Percentiles rank a stretch among this genome's conserved stretches.
Evolutionary conservation across 805 yeast genomes (phyloP).

Genomic region (Middelhovenomyces tepae): DNA sequence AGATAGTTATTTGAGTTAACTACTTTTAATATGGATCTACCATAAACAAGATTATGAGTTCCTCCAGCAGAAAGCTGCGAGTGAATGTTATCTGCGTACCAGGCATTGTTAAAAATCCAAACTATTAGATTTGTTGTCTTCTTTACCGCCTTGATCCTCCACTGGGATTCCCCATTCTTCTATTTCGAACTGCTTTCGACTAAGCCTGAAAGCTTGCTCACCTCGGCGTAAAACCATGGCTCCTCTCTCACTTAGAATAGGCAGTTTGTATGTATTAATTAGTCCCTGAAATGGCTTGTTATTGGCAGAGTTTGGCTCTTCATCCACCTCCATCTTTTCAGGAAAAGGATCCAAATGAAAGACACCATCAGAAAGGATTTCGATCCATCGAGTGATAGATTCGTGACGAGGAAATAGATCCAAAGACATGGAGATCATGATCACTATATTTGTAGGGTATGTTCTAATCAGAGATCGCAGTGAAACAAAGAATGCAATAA

Average conservation of each 20-base stretch:
- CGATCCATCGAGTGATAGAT: slow-evolving; percentile 42
- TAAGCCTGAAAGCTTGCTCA: slow-evolving; percentile 81
- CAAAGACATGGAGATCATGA: slow-evolving; percentile 50
- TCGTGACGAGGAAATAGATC: slow-evolving; percentile 55
- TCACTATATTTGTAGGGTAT: slow-evolving; percentile 37
- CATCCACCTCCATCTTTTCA: slow-evolving; percentile 38
- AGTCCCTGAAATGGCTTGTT: slow-evolving; percentile 52
- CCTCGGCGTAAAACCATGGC: slow-evolving; percentile 64
- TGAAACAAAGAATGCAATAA: slow-evolving; percentile 54
- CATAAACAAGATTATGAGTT: no score
- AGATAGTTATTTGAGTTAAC: no score
- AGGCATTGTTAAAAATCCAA: not conserved
- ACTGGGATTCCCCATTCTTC: slow-evolving; percentile 98
- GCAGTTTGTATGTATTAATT: slow-evolving; percentile 64
- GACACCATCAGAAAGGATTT: slow-evolving; percentile 55
- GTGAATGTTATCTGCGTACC: not conserved
- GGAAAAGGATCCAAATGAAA: slow-evolving; percentile 74
- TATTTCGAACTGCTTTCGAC: slow-evolving; percentile 73
- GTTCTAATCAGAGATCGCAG: slow-evolving; percentile 46
- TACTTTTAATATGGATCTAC: no score
- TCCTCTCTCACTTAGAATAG: slow-evolving; percentile 67
- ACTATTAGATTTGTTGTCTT: no score
- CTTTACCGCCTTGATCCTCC: slow-evolving; percentile 57
- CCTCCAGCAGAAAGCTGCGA: no score
- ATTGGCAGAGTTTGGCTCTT: slow-evolving; percentile 2